Base-by-base conservation (phyloP, 805 yeast genomes). In the Yarrowia sp. region DNA sequence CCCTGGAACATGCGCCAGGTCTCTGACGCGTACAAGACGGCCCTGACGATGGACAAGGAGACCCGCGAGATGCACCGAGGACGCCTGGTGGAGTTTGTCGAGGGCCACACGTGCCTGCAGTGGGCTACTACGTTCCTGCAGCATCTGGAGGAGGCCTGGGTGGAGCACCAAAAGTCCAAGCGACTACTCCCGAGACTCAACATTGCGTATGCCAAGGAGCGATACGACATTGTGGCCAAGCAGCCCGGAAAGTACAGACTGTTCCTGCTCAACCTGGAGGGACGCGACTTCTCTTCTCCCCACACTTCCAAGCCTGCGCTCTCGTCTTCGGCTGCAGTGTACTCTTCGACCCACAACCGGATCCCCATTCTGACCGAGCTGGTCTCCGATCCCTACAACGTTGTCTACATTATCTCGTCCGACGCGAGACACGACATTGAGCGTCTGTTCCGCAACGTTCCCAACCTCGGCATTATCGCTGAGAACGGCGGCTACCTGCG, bases 1-100 rank as follows among this genome's bases (percentile, higher is more conserved):
- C 99, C 99, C 1, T 94, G 97, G 96, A 93, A 91, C 73, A 78
- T 81, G 27, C 80, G 78, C 46, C 81, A 81, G 63, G 83, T 91
- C 64, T 78, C 94, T 0, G 78, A 81, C n/a, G 78, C 82, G 8
- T 86, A 90, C 62, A 78, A 82, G 64, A 62, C 68, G 8, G 90
- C 89, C n/a, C 74, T 94, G 39, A 83, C 81, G 14, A 84, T 91
- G 90, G 62, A 79, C 4, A 71, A 70, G 0, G 78, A 76, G n/a
- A 93, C 87, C 65, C 84, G 84, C 64, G 68, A 73, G 32, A 67
- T 73, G 33, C 79, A 90, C 47, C 90, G 96, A 94, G 71, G 78
- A 18, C 74, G 73, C 19, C 78, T 90, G 70, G 77, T 81, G 66
- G 73, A 80, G n/a, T 80, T 82, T 35, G 86, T 93, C 0, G 70